Conservation (phyloP, 176 grass and related monocot species). For the Pontederia crassipes region DNA sequence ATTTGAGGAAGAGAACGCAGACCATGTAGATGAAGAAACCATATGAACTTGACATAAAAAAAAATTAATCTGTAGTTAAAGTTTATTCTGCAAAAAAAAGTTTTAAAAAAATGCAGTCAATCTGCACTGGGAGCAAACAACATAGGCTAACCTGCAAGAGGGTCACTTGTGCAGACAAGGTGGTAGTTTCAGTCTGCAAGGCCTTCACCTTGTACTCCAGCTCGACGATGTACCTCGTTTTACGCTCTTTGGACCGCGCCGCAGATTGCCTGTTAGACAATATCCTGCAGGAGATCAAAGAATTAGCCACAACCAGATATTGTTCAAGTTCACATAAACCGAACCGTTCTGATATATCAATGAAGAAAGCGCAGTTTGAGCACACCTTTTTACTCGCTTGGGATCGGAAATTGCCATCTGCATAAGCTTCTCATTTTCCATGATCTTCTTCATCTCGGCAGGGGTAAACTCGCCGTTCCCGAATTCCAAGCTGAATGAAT, state of each 20-base stretch:
- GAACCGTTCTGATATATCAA: not conserved
- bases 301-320: not conserved
- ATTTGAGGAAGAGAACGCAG: not conserved
- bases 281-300: constrained; percentile 41
- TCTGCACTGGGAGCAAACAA: not conserved
- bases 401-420: constrained; percentile 97
- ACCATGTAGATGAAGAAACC: not conserved
- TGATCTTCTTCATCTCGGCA: constrained; percentile 91
- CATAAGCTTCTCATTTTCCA: constrained; percentile 82
- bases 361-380: not conserved
- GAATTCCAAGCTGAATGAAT: constrained; percentile 79
- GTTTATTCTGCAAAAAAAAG: too few relatives aligned
- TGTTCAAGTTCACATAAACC: not conserved
- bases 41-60: not conserved
- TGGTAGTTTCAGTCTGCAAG: constrained; percentile 75
- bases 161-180: constrained; percentile 76
- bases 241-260: constrained; percentile 87
- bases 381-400: constrained; percentile 83
- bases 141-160: constrained; percentile 46
- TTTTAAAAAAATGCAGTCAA: not conserved
- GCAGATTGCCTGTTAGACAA: constrained; percentile 93
- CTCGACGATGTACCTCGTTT: constrained; percentile 81
- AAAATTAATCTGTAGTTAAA: not conserved
- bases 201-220: constrained; percentile 93
- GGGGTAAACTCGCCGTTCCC: constrained; percentile 81